Base-by-base conservation (phyloP, 2,329 filamentous ascomycete genomes). In the Trichoderma hamatum region DNA sequence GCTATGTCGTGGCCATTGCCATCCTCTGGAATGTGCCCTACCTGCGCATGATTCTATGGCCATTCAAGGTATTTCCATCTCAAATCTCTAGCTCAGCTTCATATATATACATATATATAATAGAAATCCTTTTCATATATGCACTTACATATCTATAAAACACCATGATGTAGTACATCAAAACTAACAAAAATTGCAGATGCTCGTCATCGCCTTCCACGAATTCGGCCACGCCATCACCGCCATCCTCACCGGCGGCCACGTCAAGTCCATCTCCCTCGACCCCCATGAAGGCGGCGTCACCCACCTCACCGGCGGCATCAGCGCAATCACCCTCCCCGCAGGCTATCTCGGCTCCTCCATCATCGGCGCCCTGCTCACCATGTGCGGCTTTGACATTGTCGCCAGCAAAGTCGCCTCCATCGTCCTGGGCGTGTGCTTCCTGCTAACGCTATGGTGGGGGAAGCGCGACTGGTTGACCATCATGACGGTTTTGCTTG, bases 141-240 rank as follows among this genome's bases (percentile, higher is more conserved):
- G 28, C 21, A 52, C 19, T 2, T 26, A 0, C 3, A n/a, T 11
- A 14, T 16, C 0, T 16, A n/a, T 26, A 54, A 9, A 52, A 24
- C 24, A 24, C 2, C 24, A 52, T 28, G 24, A 7, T 16, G 6
- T 19, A 7, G n/a, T 7, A 52, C 6, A 39, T 32, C 26, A 32
- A 14, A 28, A n/a, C 56, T 67, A 54, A 65, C 54, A 24, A 30
- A 5, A 13, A 30, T 5, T 32, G 1, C 69, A 91, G 89, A 93
- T 94, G 91, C 85, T 94, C 24, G 90, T 92, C 63, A 94, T 94
- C 72, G 92, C 92, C 46, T 94, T 94, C 78, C 92, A 94, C 80
- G 92, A 94, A 73, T 89, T 94, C 75, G 88, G 90, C 14, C 92
- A 94, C 79, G 92, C 92, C 60, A 86, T 93, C 74, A 88, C 88